These are phyloP conservation scores for Leersia perrieri DNA, from an alignment of 176 grass and related monocot species.

Conservation along the genomic window DNA sequence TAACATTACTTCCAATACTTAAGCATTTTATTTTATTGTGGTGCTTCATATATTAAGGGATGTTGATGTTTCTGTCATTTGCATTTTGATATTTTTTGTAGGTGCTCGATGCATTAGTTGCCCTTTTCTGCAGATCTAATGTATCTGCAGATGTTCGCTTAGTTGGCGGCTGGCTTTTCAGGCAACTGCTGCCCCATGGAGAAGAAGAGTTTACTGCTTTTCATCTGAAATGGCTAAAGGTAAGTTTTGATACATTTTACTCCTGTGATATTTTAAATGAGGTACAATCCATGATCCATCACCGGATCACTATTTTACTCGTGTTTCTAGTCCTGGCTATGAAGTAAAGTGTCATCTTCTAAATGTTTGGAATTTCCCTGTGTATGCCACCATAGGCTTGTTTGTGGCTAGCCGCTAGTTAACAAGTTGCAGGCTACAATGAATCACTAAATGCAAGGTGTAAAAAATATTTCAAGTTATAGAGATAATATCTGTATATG, in stretches of 20 bases:
- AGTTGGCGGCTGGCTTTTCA: constrained; percentile 94
- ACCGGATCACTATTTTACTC: neutral
- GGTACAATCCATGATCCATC: neutral
- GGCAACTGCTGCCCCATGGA: constrained; percentile 86
- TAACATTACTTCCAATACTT: neutral
- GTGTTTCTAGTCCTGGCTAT: neutral
- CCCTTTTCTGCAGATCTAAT: constrained; percentile 84
- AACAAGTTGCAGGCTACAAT: neutral
- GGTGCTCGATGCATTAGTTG: constrained; percentile 88
- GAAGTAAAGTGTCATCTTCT: neutral
- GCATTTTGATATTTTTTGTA: constrained; percentile 51
- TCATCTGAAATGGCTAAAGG: constrained; percentile 71
- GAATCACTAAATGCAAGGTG: neutral
- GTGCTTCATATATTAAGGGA: neutral
- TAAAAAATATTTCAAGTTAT: neutral
- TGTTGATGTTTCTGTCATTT: constrained; percentile 18
- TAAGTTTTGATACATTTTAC: constrained; percentile 17
- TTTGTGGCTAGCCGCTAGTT: neutral
- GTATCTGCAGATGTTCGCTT: constrained; percentile 79
- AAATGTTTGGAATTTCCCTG: neutral
- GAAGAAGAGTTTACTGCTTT: constrained; percentile 82
- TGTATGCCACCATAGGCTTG: neutral
- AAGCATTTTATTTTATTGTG: neutral
- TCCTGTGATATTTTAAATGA: neutral
- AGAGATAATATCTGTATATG: neutral